Base-by-base conservation (phyloP, 805 yeast species). In the Lipomyces yamanashiensis region DNA sequence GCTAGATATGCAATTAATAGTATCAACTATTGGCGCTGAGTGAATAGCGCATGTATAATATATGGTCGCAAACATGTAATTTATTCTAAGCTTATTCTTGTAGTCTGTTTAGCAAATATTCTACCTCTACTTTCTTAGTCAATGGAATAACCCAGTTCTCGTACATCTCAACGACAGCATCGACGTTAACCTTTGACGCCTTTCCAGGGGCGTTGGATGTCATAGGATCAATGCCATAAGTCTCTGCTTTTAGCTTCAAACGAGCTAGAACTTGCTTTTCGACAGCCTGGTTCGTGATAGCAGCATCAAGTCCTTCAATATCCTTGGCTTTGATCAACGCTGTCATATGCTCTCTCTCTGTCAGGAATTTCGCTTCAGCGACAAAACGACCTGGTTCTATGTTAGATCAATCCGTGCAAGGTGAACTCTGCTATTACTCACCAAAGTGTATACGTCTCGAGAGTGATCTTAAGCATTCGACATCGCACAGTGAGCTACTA, bases 391-490 rank as follows among this genome's bases (percentile, higher is more conserved):
- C 66, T 62, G n/a, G 23, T 40, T 1, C 17, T 9, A 6, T 9
- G n/a, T 37, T 9, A 50, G 36, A 49, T 7, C 34, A 44, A 12
- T 34, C 8, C 12, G 36, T 19, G 15, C 9, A 40, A 21, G 17
- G 41, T 10, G 34, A 23, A 23, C 5, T 21, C 36, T 19, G 28
- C 28, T 28, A 8, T 12, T 10, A 19, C 62, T 89, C 90, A 55
- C 99, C 99, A 77, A 93, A 95, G 77, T 95, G 99, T 70, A 95
- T 90, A 74, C 99, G 83, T 72, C 99, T 82, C 8, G 96, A 89
- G 51, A 95, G 78, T 5, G 96, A 87, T 76, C 95, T 97, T 69
- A 95, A 81, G 69, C 89, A 85, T 69, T 89, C 96, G 62, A 93
- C 89, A 74, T 95, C 99, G 67, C 90, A 81, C 45, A 85, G 79